Evolutionary conservation across 2,329 filamentous ascomycete genomes (phyloP).

Genomic region (Remersonia thermophila): DNA sequence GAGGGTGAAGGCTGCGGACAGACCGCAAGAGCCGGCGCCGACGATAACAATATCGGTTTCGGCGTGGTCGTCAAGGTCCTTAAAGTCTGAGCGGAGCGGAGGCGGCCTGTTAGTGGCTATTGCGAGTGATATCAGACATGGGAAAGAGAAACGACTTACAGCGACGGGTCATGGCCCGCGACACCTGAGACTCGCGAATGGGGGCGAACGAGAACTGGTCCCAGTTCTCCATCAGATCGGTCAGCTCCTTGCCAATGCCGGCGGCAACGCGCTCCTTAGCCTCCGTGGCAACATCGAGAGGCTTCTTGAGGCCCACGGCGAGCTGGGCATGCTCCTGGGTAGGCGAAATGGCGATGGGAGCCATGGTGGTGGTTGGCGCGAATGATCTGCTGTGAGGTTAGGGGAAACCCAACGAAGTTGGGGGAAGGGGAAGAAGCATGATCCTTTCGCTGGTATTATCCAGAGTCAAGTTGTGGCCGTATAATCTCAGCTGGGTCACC

Average conservation of each 20-base stretch:
- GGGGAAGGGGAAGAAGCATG: conserved; percentile 49
- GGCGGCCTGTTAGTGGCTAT: no score
- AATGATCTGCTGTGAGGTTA: conserved; percentile 8
- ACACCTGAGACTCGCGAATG: conserved; percentile 86
- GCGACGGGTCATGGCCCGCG: conserved; percentile 82
- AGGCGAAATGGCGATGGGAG: conserved; percentile 58
- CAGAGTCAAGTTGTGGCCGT: conserved; percentile 29
- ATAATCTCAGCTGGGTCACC: conserved; percentile 25
- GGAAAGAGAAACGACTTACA: conserved; percentile 25
- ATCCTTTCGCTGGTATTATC: conserved; percentile 71
- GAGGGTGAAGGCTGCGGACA: conserved; percentile 74
- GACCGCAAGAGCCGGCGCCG: conserved; percentile 77
- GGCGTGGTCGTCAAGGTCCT: conserved; percentile 76
- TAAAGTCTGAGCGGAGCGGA: conserved; percentile 43
- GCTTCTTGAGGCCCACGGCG: conserved; percentile 34
- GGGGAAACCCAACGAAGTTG: conserved; percentile 10
- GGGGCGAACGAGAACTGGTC: conserved; percentile 69
- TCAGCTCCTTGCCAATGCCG: conserved; percentile 38
- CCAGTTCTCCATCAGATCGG: conserved; percentile 65
- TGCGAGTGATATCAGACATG: background rate
- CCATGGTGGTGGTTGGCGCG: conserved; percentile 41
- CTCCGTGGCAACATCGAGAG: conserved; percentile 21
- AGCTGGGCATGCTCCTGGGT: conserved; percentile 34
- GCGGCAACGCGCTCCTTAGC: conserved; percentile 25
- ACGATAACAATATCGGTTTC: conserved; percentile 92